Percentiles rank a stretch among this genome's conserved stretches.
Conservation (phyloP, 2,329 filamentous ascomycete species). For the Apiospora malaysiana region DNA sequence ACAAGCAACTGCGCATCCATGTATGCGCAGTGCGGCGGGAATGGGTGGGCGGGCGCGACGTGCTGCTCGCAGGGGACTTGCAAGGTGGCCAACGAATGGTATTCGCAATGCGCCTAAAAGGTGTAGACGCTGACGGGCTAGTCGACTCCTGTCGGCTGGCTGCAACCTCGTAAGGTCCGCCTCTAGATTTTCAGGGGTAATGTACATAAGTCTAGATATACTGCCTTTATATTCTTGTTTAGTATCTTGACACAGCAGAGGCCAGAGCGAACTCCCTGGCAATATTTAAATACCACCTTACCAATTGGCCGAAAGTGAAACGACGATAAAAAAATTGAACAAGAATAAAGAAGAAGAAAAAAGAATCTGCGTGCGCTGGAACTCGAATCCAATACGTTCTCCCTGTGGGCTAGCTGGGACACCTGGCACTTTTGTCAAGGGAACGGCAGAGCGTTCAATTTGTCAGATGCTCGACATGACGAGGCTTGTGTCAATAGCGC, state of each 20-base stretch:
- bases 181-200: not conserved
- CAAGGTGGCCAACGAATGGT: constrained; percentile 39
- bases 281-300: too few species aligned
- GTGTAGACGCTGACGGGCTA: not conserved
- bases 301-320: too few species aligned
- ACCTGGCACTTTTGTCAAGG: not conserved
- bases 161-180: not conserved
- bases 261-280: too few species aligned
- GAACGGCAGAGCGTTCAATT: not conserved
- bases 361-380: not conserved
- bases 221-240: too few species aligned
- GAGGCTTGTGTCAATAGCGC: too few species aligned
- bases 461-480: not conserved
- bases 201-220: not conserved
- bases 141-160: not conserved
- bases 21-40: constrained; percentile 43
- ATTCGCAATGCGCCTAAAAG: constrained; percentile 35
- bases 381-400: not conserved
- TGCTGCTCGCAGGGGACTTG: constrained; percentile 43
- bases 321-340: not conserved
- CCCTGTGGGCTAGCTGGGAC: not conserved
- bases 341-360: not conserved
- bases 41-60: constrained; percentile 39
- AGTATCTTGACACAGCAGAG: too few species aligned
- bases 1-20: constrained; percentile 33